phyloP scores from a whole-genome alignment of 1,139 yeast genomes.

The Meyerozyma elateridarum region DNA sequence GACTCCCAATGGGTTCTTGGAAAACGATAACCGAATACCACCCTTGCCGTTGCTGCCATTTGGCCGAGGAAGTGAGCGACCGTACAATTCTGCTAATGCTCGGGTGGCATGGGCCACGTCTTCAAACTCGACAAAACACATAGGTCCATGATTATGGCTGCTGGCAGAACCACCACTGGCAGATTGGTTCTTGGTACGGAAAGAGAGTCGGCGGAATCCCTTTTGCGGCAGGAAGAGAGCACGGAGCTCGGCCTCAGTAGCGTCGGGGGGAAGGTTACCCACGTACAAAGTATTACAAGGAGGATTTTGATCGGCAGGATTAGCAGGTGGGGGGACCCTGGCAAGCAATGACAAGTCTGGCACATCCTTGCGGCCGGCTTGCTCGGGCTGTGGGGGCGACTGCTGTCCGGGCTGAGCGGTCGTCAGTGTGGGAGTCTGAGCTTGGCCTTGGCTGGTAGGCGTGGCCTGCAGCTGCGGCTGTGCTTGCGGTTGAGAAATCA shows the following conservation, averaged over 20 bases:
- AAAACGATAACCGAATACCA: constrained; percentile 88
- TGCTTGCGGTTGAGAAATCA: too few relatives aligned
- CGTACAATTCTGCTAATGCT: constrained; percentile 90
- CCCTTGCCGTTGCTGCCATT: constrained; percentile 76
- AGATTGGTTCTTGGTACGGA: constrained; percentile 65
- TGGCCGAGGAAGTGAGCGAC: constrained; percentile 72
- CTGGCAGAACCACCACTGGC: constrained; percentile 20
- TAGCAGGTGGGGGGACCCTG: constrained; percentile 91
- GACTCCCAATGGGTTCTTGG: constrained; percentile 95
- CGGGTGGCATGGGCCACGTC: constrained; percentile 91
- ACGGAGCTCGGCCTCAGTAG: constrained; percentile 88
- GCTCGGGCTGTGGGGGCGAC: constrained; percentile 7
- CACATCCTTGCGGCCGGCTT: constrained; percentile 30
- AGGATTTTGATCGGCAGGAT: constrained; percentile 98
- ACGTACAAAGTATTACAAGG: constrained; percentile 97
- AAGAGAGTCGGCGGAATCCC: constrained; percentile 88
- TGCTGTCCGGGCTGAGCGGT: constrained; percentile 5
- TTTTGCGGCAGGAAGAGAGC: constrained; percentile 82
- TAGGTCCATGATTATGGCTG: constrained; percentile 79
- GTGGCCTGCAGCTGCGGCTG: not conserved
- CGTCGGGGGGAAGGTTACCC: constrained; percentile 96
- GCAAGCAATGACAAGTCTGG: constrained; percentile 72
- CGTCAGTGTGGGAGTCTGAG: constrained; percentile 2
- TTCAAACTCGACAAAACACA: constrained; percentile 98
- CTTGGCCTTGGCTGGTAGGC: constrained; percentile 7